Conservation (phyloP, 768 basidiomycete species). For the Termitomyces sp. region DNA sequence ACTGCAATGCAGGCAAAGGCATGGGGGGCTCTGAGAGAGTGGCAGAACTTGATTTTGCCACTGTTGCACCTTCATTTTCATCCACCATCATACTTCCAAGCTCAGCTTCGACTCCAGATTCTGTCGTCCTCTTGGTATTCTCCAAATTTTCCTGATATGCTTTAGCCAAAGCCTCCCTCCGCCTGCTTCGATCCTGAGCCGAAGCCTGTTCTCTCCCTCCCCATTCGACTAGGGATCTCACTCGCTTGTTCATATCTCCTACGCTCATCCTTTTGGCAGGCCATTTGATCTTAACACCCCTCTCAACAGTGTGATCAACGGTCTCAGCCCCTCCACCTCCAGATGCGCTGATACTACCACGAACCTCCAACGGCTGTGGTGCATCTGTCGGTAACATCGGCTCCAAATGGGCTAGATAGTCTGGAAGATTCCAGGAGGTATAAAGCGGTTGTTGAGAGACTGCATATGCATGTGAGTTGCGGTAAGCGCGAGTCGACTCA, state of each 20-base stretch:
- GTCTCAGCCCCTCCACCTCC: slow-evolving; percentile 45
- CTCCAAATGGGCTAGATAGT: slow-evolving; percentile 86
- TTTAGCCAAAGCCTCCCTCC: slow-evolving; percentile 64
- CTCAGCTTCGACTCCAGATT: slow-evolving; percentile 9
- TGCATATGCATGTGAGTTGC: slow-evolving; percentile 75
- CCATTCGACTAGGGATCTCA: slow-evolving; percentile 87
- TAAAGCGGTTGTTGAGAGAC: slow-evolving; percentile 75
- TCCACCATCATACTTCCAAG: slow-evolving; percentile 17
- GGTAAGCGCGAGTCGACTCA: slow-evolving; percentile 64
- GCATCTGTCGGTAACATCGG: slow-evolving; percentile 75
- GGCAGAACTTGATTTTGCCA: neutral
- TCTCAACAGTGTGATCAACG: slow-evolving; percentile 60
- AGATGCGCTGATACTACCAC: slow-evolving; percentile 28
- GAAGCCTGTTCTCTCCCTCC: slow-evolving; percentile 86
- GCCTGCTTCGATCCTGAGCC: slow-evolving; percentile 65
- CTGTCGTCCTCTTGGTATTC: slow-evolving; percentile 1
- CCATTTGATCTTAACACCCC: slow-evolving; percentile 89
- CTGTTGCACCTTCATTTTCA: slow-evolving; percentile 4
- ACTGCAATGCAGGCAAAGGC: neutral
- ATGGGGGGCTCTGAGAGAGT: neutral
- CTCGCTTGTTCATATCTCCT: slow-evolving; percentile 97
- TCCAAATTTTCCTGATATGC: slow-evolving; percentile 36
- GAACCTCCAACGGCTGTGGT: slow-evolving; percentile 74
- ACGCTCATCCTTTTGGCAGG: slow-evolving; percentile 93
- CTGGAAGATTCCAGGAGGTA: slow-evolving; percentile 89